A percentile compares a stretch with the other conserved stretches of the same genome.
These are phyloP conservation scores for Scopulariopsis brevicaulis DNA, from an alignment of 2,329 filamentous ascomycete species.

Conservation along the genomic window DNA sequence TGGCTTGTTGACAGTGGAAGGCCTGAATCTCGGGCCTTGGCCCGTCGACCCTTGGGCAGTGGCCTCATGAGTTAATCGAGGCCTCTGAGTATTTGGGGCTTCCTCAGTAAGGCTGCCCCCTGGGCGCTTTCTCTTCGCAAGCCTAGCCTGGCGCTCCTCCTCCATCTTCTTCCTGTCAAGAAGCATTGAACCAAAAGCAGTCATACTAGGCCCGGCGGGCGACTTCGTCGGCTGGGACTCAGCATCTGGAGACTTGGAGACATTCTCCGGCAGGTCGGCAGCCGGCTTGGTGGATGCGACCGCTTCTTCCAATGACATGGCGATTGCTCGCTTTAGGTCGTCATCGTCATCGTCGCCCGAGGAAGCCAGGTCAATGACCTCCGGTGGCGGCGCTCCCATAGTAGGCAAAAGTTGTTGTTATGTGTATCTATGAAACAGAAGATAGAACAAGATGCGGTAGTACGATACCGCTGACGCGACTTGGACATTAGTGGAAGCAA, in stretches of 20 bases:
- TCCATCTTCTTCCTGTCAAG: constrained; percentile 80
- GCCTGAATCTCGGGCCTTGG: neutral
- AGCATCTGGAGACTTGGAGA: neutral
- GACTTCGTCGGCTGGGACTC: constrained; percentile 4
- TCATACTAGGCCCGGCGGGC: neutral
- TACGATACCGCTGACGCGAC: neutral
- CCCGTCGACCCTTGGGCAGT: neutral
- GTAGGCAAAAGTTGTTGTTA: neutral
- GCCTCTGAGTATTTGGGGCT: neutral
- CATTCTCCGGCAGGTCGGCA: neutral
- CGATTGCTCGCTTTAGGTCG: constrained; percentile 49
- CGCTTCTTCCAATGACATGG: constrained; percentile 35
- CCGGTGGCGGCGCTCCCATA: neutral
- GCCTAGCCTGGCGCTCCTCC: constrained; percentile 62
- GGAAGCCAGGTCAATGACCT: constrained; percentile 5
- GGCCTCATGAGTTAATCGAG: neutral
- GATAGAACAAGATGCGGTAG: neutral
- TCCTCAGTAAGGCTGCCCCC: neutral
- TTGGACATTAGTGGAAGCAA: neutral
- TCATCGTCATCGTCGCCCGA: constrained; percentile 27
- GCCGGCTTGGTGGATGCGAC: neutral
- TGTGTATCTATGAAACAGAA: neutral
- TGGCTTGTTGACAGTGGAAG: neutral
- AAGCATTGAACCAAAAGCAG: constrained; percentile 28
- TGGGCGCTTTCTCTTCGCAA: neutral